phyloP scores from a whole-genome alignment of 1,284 basidiomycete genomes.

The Laetiporus sulphureus region DNA sequence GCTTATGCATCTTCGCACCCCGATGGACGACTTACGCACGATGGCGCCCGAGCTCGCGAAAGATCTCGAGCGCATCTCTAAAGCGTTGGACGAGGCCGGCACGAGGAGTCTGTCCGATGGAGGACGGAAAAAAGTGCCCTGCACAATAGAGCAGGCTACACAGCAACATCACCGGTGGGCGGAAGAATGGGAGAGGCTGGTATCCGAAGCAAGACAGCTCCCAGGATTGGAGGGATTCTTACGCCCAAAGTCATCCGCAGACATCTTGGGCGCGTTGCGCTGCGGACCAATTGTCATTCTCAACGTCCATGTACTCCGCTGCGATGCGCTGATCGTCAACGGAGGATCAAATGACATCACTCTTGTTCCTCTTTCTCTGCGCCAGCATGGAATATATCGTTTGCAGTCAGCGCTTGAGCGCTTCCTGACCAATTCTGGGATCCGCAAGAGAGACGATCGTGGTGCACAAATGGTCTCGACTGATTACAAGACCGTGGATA shows the following conservation, averaged over 20 bases:
- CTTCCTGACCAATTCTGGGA: background rate
- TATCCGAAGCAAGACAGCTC: background rate
- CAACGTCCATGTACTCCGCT: conserved; percentile 3
- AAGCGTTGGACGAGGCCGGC: background rate
- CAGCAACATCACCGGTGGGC: background rate
- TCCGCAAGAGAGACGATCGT: too few species aligned
- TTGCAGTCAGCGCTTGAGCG: conserved; percentile 6
- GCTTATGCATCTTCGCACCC: background rate
- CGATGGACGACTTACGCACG: background rate
- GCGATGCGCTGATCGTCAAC: conserved; percentile 7
- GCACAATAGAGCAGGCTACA: background rate
- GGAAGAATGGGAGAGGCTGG: conserved; percentile 1
- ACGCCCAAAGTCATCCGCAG: background rate
- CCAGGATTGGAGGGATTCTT: conserved; percentile 2
- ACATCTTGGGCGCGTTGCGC: conserved; percentile 1
- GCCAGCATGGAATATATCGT: background rate
- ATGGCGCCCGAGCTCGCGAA: background rate
- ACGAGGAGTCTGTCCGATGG: background rate
- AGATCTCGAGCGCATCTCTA: background rate
- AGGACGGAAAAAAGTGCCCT: background rate
- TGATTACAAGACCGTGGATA: too few species aligned
- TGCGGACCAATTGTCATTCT: conserved; percentile 8
- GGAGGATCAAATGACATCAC: background rate
- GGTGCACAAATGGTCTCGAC: too few species aligned
- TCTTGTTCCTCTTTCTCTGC: conserved; percentile 6